Evolutionary conservation across 768 basidiomycete genomes (phyloP), one percentile per base, ranked within the genome.

Genomic region (Lactifluus subvellereus): DNA sequence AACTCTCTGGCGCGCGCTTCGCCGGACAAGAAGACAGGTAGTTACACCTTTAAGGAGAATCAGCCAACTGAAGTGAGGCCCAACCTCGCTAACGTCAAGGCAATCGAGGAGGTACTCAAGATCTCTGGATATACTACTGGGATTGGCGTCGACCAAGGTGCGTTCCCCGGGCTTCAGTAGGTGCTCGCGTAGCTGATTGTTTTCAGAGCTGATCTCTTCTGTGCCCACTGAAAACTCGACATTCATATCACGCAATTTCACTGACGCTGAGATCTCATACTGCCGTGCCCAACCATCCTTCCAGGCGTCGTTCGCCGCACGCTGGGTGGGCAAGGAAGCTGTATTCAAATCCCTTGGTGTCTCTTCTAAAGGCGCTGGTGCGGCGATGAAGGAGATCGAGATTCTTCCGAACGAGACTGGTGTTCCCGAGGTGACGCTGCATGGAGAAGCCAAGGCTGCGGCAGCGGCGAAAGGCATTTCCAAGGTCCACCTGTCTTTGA

Each of bases 251-350:
- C 89, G 94, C 66, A 99, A 99, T 80, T 99, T 97, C 77, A 98
- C 95, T 20, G 84, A 86, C 10, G 85, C 80, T 27, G 97, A 99
- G 77, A 83, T 88, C 68, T 76, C 81, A 11, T 98, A 98, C 79
- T 98, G 95, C 76, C 80, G 77, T 55, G 69, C 82, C n/a, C 94
- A 98, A 70, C 87, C 96, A 2, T 91, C 90, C 53, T 85, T 91
- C 18, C 75, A 82, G 1, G 89, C 97, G 8, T 98, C 96, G 2
- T 94, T 97, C 72, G 96, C 97, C 22, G 95, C 91, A 40, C 89
- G 95, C 60, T 99, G 97, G 96, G 91, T 84, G 33, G 96, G 93
- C 56, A 99, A 98, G 76, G 97, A 98, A 74, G 96, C 95, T 3
- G 85, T 89, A 58, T 98, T 98, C 86, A 98, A 98, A 78, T 90